phyloP scores from a whole-genome alignment of 2,329 filamentous ascomycete species.

The Aspergillus sp. region DNA sequence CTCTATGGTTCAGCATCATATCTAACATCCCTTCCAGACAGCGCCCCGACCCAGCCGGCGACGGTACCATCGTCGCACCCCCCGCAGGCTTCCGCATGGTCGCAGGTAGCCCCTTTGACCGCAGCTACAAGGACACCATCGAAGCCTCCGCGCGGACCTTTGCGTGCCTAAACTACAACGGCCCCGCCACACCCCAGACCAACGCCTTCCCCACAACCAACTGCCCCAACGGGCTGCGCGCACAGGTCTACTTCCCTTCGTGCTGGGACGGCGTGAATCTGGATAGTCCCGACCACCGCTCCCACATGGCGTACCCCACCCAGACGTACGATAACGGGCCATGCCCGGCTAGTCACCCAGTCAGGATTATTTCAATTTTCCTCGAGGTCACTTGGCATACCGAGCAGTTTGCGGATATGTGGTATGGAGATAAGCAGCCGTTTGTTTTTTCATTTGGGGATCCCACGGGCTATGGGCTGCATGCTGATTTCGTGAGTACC shows the following conservation, averaged over 20 bases:
- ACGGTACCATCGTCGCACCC: conserved; percentile 68
- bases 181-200: conserved; percentile 15
- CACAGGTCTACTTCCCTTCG: conserved; percentile 37
- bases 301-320: conserved; percentile 34
- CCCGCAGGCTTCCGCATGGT: conserved; percentile 73
- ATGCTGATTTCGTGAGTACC: conserved; percentile 11
- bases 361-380: conserved; percentile 61
- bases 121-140: conserved; percentile 47
- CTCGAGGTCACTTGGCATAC: conserved; percentile 63
- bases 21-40: background rate
- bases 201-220: conserved; percentile 25
- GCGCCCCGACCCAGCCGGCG: conserved; percentile 46
- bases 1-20: background rate
- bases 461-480: conserved; percentile 15
- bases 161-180: conserved; percentile 14
- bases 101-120: conserved; percentile 64
- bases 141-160: conserved; percentile 1
- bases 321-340: conserved; percentile 28
- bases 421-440: conserved; percentile 36
- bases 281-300: conserved; percentile 33
- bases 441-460: conserved; percentile 15
- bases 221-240: conserved; percentile 39
- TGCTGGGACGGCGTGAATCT: conserved; percentile 39
- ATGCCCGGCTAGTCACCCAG: conserved; percentile 42
- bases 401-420: conserved; percentile 54